These are phyloP conservation scores for Geranium incanum DNA, from an alignment of 441 rosid genomes.

Conservation along the genomic window DNA sequence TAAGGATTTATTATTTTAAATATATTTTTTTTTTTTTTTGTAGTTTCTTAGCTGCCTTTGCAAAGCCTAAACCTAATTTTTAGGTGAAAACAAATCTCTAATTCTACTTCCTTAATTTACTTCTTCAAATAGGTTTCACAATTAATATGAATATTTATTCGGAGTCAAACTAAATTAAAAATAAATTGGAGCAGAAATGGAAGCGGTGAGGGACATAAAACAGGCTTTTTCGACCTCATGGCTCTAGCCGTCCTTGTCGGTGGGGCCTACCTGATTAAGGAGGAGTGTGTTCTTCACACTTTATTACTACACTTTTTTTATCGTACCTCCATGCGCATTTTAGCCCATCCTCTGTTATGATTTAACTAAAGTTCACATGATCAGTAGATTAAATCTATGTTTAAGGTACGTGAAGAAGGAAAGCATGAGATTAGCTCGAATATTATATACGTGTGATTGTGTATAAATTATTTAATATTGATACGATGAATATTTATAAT, in stretches of 20 bases:
- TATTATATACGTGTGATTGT: not conserved
- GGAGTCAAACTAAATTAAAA: too few relatives aligned
- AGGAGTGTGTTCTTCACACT: not conserved
- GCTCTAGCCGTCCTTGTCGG: conserved; percentile 54
- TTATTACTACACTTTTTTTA: not conserved
- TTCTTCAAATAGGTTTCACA: too few relatives aligned
- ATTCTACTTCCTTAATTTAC: too few relatives aligned
- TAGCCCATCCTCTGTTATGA: too few relatives aligned
- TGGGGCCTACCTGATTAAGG: conserved; percentile 28
- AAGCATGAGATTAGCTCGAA: conserved; percentile 21
- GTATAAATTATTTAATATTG: too few relatives aligned
- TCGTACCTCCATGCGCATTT: conserved; percentile 19
- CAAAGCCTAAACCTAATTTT: too few relatives aligned
- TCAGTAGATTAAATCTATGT: too few relatives aligned
- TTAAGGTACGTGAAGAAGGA: not conserved
- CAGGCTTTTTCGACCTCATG: conserved; percentile 40
- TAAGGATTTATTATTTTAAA: not conserved
- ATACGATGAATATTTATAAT: too few relatives aligned
- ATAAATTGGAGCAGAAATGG: too few relatives aligned
- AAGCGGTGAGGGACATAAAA: conserved; percentile 23
- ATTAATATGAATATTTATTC: not conserved
- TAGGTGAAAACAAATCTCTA: too few relatives aligned
- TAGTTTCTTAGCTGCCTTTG: too few relatives aligned
- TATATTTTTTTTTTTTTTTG: not conserved
- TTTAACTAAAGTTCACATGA: too few relatives aligned